Conservation (phyloP, 2,329 filamentous ascomycete genomes). For the Apiospora malaysiana region DNA sequence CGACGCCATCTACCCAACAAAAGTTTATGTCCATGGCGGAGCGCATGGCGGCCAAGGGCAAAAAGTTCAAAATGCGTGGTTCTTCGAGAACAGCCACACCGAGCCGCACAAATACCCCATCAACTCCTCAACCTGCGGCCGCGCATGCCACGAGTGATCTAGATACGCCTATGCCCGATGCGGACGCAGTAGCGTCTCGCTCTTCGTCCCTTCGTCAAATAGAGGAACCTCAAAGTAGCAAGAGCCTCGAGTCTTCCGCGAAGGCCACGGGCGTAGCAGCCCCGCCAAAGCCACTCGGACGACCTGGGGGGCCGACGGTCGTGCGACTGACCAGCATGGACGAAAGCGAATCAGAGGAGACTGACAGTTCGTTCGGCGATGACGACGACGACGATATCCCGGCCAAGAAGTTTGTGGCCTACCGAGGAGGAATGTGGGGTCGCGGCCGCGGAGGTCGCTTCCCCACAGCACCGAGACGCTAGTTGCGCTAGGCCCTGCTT, state of each 20-base stretch:
- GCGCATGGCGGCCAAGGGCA: constrained; percentile 60
- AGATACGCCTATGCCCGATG: constrained; percentile 5
- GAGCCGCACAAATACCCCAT: not conserved
- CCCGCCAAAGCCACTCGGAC: constrained; percentile 21
- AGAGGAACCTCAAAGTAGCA: not conserved
- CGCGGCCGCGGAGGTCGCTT: constrained; percentile 28
- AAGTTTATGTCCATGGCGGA: constrained; percentile 61
- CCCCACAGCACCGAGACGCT: not conserved
- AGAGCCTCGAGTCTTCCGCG: constrained; percentile 10
- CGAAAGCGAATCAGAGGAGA: constrained; percentile 22
- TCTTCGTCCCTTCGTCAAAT: not conserved
- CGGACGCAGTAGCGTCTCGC: not conserved
- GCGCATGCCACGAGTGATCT: not conserved
- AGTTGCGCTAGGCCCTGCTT: not conserved
- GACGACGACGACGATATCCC: constrained; percentile 28
- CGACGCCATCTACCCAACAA: constrained; percentile 25
- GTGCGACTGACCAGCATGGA: constrained; percentile 39
- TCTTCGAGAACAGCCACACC: not conserved
- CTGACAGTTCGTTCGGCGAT: constrained; percentile 27
- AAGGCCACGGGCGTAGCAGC: constrained; percentile 23
- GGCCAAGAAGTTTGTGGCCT: constrained; percentile 19
- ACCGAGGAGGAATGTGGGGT: constrained; percentile 32
- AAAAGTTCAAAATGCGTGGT: constrained; percentile 57
- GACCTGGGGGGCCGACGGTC: constrained; percentile 37
- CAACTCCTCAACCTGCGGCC: not conserved